Evolutionary conservation across 2,329 filamentous ascomycete species (phyloP).

Genomic region (Aplosporella prunicola): DNA sequence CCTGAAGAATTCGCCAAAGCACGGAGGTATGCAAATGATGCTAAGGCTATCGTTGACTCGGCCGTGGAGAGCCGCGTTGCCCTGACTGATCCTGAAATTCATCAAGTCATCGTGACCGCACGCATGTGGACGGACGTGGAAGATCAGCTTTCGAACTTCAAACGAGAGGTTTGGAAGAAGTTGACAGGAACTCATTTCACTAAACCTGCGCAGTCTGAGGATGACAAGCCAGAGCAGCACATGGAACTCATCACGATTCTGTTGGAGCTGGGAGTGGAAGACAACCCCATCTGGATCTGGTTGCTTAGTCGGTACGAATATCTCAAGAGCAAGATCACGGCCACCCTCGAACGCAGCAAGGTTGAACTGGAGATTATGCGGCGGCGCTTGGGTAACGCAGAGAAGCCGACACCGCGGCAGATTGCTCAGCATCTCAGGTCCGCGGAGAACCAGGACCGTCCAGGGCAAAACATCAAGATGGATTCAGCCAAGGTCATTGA

Average conservation of each 20-base stretch:
- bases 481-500: constrained; percentile 76
- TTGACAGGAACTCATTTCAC: constrained; percentile 57
- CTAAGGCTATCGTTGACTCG: constrained; percentile 55
- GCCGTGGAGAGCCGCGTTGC: constrained; percentile 41
- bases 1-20: constrained; percentile 81
- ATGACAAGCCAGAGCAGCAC: constrained; percentile 62
- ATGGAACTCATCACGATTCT: constrained; percentile 85
- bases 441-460: constrained; percentile 43
- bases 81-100: constrained; percentile 68
- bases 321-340: constrained; percentile 74
- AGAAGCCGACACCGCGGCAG: constrained; percentile 57
- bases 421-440: constrained; percentile 69
- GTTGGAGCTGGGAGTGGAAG: constrained; percentile 86
- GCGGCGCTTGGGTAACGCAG: constrained; percentile 63
- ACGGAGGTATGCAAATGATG: constrained; percentile 71
- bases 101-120: constrained; percentile 78
- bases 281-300: constrained; percentile 97
- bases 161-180: constrained; percentile 78
- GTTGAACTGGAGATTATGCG: constrained; percentile 88
- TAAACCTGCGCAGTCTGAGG: constrained; percentile 39
- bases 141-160: constrained; percentile 76
- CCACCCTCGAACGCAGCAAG: constrained; percentile 73
- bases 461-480: constrained; percentile 44
- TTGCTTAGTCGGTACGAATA: constrained; percentile 81
- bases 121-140: constrained; percentile 95